These are phyloP conservation scores for Ustilago xerochloae DNA, from an alignment of 1,284 basidiomycete species.

Conservation along the genomic window DNA sequence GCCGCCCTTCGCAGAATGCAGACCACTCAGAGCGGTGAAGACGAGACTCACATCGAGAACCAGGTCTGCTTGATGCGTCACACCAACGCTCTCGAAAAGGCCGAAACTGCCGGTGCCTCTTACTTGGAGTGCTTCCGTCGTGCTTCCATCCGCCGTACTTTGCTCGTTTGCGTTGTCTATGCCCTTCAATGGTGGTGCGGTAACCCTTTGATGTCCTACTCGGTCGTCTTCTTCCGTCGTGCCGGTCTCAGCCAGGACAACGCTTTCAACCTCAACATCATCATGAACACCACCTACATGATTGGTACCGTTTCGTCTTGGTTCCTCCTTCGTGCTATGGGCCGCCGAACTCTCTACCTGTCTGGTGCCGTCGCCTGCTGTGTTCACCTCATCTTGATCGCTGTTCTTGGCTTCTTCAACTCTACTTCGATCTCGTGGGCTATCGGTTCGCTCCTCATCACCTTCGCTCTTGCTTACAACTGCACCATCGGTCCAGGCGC, in stretches of 20 bases:
- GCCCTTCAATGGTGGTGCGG: constrained; percentile 67
- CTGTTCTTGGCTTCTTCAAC: constrained; percentile 65
- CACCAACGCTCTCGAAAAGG: constrained; percentile 69
- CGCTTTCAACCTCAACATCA: constrained; percentile 69
- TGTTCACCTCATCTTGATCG: constrained; percentile 70
- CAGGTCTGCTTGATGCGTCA: constrained; percentile 70
- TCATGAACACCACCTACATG: constrained; percentile 66
- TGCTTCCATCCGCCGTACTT: constrained; percentile 68
- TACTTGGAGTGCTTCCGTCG: constrained; percentile 71
- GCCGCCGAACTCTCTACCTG: constrained; percentile 70
- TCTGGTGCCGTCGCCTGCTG: constrained; percentile 69
- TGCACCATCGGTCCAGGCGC: constrained; percentile 68
- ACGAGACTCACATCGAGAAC: constrained; percentile 59
- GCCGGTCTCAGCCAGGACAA: constrained; percentile 68
- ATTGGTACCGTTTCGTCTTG: constrained; percentile 69
- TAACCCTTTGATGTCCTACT: constrained; percentile 58
- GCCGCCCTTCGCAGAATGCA: constrained; percentile 26
- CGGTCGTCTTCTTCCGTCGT: constrained; percentile 69
- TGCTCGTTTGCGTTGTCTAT: constrained; percentile 67
- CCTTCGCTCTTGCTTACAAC: constrained; percentile 70
- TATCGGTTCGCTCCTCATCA: constrained; percentile 69
- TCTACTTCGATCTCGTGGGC: constrained; percentile 59
- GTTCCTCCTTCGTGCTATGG: constrained; percentile 69
- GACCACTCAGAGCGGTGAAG: constrained; percentile 15
- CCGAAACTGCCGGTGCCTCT: constrained; percentile 62